phyloP scores from a whole-genome alignment of 768 basidiomycete species.

The Suillus weaverae region DNA sequence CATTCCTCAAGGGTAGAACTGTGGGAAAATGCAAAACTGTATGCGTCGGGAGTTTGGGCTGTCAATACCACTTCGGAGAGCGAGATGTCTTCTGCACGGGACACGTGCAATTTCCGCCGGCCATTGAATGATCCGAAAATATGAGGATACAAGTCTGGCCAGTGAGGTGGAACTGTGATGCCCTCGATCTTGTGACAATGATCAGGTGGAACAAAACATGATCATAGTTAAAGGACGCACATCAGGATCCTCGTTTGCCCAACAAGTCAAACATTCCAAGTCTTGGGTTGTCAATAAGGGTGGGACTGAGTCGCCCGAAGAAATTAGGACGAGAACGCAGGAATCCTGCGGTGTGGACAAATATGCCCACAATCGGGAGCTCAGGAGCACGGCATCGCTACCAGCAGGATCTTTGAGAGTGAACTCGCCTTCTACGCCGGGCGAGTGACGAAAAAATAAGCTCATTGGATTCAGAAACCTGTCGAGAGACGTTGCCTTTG shows the following conservation, averaged over 20 bases:
- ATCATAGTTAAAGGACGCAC: conserved; percentile 29
- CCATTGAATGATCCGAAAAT: conserved; percentile 34
- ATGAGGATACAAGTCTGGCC: conserved; percentile 37
- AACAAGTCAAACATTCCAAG: conserved; percentile 29
- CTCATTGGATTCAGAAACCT: conserved; percentile 29
- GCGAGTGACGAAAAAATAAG: conserved; percentile 34
- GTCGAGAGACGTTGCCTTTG: background rate
- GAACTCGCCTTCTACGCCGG: conserved; percentile 29
- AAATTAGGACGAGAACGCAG: background rate
- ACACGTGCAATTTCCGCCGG: conserved; percentile 8
- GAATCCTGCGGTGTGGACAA: background rate
- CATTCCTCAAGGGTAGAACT: conserved; percentile 41
- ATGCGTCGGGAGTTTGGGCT: conserved; percentile 52
- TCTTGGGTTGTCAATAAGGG: background rate
- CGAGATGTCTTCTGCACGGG: conserved; percentile 29
- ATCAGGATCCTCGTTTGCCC: conserved; percentile 36
- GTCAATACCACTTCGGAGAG: conserved; percentile 54
- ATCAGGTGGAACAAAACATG: background rate
- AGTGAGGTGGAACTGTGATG: conserved; percentile 39
- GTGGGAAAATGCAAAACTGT: conserved; percentile 38
- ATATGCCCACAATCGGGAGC: conserved; percentile 1
- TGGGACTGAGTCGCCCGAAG: background rate
- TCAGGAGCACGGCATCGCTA: conserved; percentile 30
- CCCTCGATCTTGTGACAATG: background rate
- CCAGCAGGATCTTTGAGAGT: conserved; percentile 20